Evolutionary conservation across 306 rosid species (phyloP).

Genomic region (Sphenostylis stenocarpa): DNA sequence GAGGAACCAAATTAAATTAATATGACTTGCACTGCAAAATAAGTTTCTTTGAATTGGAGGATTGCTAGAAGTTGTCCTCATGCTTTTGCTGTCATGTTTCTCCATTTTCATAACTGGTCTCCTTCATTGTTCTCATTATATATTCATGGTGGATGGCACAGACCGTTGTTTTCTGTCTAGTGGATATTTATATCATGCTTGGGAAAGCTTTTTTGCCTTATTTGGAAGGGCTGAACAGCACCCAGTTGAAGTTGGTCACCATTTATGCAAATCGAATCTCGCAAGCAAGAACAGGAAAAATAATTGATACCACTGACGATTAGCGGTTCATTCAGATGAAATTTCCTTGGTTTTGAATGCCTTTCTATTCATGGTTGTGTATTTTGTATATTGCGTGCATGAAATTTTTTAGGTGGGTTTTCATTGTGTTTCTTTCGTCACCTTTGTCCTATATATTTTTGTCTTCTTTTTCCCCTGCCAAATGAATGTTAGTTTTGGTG

Average conservation of each 20-base stretch:
- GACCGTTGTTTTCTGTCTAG: constrained; percentile 99
- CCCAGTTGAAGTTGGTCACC: constrained; percentile 92
- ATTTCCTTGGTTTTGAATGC: constrained; percentile 40
- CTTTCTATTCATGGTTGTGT: constrained; percentile 57
- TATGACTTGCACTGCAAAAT: neutral
- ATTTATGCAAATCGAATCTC: constrained; percentile 97
- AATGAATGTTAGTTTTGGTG: constrained; percentile 49
- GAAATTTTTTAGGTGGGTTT: constrained; percentile 52
- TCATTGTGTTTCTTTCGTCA: constrained; percentile 26
- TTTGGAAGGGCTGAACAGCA: constrained; percentile 93
- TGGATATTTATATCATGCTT: constrained; percentile 95
- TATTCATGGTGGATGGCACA: constrained; percentile 50
- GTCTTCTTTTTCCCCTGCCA: constrained; percentile 27
- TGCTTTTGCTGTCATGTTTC: constrained; percentile 5
- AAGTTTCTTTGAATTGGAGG: constrained; percentile 23
- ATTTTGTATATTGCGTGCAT: constrained; percentile 84
- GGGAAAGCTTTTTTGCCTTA: constrained; percentile 94
- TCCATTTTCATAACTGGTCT: constrained; percentile 1
- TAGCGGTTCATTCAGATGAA: constrained; percentile 39
- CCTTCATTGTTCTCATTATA: constrained; percentile 30
- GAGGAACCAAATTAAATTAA: neutral
- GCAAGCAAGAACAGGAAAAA: constrained; percentile 84
- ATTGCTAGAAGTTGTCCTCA: neutral
- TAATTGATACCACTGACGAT: constrained; percentile 60
- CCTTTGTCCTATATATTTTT: constrained; percentile 34